Evolutionary conservation across 1,284 basidiomycete genomes (phyloP).

Genomic region (Lentinula novae-zelandiae): DNA sequence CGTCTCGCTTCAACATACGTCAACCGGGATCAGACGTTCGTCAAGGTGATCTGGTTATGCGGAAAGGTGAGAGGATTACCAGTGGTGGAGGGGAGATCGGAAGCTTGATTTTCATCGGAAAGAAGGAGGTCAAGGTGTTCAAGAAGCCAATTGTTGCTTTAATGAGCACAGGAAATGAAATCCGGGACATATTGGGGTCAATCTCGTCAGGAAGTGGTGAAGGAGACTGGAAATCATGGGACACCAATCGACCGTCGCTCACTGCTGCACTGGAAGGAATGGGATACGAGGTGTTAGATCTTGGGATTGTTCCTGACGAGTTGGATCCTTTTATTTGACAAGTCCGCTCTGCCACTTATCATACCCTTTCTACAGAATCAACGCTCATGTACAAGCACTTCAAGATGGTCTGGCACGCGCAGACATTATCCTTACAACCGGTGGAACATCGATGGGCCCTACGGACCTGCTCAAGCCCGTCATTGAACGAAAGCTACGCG

Average conservation of each 20-base stretch:
- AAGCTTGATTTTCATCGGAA: conserved; percentile 76
- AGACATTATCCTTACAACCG: conserved; percentile 80
- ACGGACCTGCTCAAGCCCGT: conserved; percentile 85
- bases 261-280: conserved; percentile 65
- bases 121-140: conserved; percentile 63
- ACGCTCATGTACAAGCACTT: conserved; percentile 59
- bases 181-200: conserved; percentile 57
- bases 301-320: conserved; percentile 79
- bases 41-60: conserved; percentile 65
- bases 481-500: conserved; percentile 74
- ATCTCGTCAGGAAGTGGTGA: conserved; percentile 32
- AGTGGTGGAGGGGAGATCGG: conserved; percentile 83
- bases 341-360: not conserved
- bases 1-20: conserved; percentile 69
- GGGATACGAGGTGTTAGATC: conserved; percentile 76
- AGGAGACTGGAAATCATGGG: conserved; percentile 68
- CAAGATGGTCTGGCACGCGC: conserved; percentile 54
- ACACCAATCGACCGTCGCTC: conserved; percentile 83
- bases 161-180: conserved; percentile 83
- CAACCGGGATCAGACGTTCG: conserved; percentile 71
- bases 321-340: conserved; percentile 28
- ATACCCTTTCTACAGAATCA: conserved; percentile 38
- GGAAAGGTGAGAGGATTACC: conserved; percentile 56
- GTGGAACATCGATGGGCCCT: conserved; percentile 89
- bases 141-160: conserved; percentile 75